Evolutionary conservation across 2,329 filamentous ascomycete species (phyloP), one percentile per base, ranked within the genome.

Genomic region (Claviceps monticola): DNA sequence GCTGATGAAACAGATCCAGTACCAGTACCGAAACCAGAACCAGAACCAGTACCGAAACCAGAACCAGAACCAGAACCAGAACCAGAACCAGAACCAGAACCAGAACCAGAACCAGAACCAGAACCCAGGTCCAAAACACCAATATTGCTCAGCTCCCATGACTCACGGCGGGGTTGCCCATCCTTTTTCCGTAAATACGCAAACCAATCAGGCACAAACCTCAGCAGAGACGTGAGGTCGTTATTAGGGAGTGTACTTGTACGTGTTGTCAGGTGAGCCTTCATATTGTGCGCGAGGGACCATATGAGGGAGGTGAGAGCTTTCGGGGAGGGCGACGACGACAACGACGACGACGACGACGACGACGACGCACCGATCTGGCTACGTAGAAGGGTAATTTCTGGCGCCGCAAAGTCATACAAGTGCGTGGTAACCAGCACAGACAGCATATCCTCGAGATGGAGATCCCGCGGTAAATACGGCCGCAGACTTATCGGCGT

Each of bases 71-170:
- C n/a, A n/a, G n/a, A n/a, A n/a, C n/a, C n/a, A n/a, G n/a, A n/a
- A n/a, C n/a, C n/a, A n/a, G 29, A 34, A 34, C 11, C 9, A 34
- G 29, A 34, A 11, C 29, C 9, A 29, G 8, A 9, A 29, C 9
- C 29, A 34, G 29, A 4, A 34, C 9, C 9, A 4, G 1, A 34
- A 34, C 29, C 29, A 11, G 9, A 29, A 29, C 7, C 7, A 29
- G 26, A 34, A 11, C 29, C 9, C 29, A 11, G 1, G 21, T 46
- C 7, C 8, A 74, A 58, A 14, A 65, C 64, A 1, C 78, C 77
- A 5, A 79, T 54, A 57, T 80, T 81, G 54, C 73, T 78, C 4
- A 80, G 57, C 54, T 74, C 72, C 71, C 75, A 80, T 1, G 73
- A 71, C 3, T 58, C 57, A 2, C 65, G 60, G 9, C 75, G 68